These are phyloP conservation scores for Eutrema salsugineum DNA, from an alignment of 441 rosid species.

Conservation along the genomic window DNA sequence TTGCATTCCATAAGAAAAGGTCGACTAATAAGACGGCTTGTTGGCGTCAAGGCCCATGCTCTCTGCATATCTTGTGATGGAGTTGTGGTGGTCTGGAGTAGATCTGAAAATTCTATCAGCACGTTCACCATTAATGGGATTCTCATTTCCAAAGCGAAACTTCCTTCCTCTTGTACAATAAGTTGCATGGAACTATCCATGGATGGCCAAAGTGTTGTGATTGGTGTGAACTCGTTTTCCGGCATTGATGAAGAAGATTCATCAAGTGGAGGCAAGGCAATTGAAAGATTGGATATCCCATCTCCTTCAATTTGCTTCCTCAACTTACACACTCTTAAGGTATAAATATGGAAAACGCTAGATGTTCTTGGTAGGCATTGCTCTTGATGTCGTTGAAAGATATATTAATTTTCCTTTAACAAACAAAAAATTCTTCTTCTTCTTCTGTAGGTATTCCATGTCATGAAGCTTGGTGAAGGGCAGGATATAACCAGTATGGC, in stretches of 20 bases:
- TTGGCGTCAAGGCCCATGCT: constrained; percentile 69
- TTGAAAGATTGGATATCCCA: constrained; percentile 43
- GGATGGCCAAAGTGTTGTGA: constrained; percentile 65
- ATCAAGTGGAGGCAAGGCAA: constrained; percentile 34
- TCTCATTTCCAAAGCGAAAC: constrained; percentile 53
- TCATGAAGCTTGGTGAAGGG: constrained; percentile 56
- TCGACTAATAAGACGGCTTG: constrained; percentile 74
- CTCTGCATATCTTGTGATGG: constrained; percentile 78
- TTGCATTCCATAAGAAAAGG: constrained; percentile 84
- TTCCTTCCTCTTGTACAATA: constrained; percentile 59
- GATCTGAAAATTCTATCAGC: constrained; percentile 45
- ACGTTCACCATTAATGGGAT: constrained; percentile 75
- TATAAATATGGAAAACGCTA: too few species aligned
- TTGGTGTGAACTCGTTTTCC: constrained; percentile 55
- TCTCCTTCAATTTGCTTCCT: constrained; percentile 81
- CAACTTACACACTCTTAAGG: constrained; percentile 68
- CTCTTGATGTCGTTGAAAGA: background rate
- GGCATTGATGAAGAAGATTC: constrained; percentile 33
- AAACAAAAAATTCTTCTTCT: background rate
- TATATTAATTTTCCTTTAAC: background rate
- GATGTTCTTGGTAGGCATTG: background rate
- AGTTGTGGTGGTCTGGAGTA: constrained; percentile 70
- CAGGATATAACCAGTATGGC: constrained; percentile 84
- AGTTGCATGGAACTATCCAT: constrained; percentile 82
- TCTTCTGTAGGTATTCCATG: constrained; percentile 66